Evolutionary conservation across 176 grass and related monocot species (phyloP).

Genomic region (Musa acuminata): DNA sequence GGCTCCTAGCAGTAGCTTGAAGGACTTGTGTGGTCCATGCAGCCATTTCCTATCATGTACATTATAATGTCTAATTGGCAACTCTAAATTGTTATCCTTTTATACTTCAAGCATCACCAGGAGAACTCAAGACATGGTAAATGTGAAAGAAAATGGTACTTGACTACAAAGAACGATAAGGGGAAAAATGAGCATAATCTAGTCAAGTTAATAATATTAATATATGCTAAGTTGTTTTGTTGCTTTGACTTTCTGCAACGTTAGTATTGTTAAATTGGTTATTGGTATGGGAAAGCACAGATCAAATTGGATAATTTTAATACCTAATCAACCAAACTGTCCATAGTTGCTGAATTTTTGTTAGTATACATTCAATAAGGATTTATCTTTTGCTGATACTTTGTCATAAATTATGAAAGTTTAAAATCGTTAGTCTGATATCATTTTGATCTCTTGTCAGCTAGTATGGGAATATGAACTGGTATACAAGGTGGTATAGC

Average conservation of each 20-base stretch:
- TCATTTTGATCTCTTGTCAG: too few species aligned
- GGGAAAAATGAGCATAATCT: not conserved
- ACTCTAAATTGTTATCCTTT: not conserved
- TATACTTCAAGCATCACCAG: not conserved
- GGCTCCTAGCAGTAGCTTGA: not conserved
- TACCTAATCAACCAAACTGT: too few species aligned
- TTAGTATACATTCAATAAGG: too few species aligned
- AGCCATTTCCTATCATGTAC: not conserved
- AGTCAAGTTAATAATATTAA: not conserved
- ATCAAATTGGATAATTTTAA: too few species aligned
- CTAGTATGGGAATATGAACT: too few species aligned
- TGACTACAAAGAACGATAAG: not conserved
- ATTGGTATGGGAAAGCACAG: too few species aligned
- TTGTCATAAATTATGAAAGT: too few species aligned
- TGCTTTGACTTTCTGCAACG: not conserved
- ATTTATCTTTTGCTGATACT: too few species aligned
- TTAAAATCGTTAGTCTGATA: too few species aligned
- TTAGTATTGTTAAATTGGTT: not conserved
- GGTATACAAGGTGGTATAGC: too few species aligned
- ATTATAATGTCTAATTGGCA: not conserved
- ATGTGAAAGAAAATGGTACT: not conserved
- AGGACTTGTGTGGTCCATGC: not conserved
- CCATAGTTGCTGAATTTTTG: too few species aligned
- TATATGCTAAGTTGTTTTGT: too few species aligned
- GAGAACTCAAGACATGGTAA: not conserved